phyloP scores from a whole-genome alignment of 1,284 basidiomycete species.

The Mycosarcoma maydis region DNA sequence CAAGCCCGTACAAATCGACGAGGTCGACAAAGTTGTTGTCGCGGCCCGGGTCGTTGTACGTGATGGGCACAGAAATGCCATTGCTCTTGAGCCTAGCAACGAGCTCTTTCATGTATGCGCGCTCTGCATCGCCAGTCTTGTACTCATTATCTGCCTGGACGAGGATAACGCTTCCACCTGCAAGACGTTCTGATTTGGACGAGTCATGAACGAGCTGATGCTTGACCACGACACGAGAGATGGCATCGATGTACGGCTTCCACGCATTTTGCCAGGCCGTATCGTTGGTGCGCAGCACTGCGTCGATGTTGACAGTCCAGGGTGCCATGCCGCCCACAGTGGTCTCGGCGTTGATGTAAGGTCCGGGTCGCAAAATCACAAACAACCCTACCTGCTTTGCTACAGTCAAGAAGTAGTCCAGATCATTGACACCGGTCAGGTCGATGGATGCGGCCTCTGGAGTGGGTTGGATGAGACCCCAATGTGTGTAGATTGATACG shows the following conservation, averaged over 20 bases:
- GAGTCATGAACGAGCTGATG: conserved; percentile 73
- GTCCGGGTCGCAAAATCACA: conserved; percentile 74
- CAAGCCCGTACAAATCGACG: conserved; percentile 72
- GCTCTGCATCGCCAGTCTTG: conserved; percentile 51
- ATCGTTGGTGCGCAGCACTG: conserved; percentile 75
- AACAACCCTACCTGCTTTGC: conserved; percentile 74
- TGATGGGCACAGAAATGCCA: conserved; percentile 49
- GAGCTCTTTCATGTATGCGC: conserved; percentile 41
- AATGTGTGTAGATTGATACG: conserved; percentile 68
- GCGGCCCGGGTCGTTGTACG: conserved; percentile 48
- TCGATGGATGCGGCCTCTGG: conserved; percentile 74
- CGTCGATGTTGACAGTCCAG: conserved; percentile 77
- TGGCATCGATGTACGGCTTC: conserved; percentile 75
- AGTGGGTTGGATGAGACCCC: conserved; percentile 79
- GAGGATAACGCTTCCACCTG: conserved; percentile 48
- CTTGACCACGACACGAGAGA: conserved; percentile 73
- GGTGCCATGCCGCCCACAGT: conserved; percentile 78
- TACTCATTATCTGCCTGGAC: conserved; percentile 66
- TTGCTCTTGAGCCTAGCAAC: conserved; percentile 32
- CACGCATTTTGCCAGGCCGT: conserved; percentile 77
- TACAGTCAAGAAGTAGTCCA: conserved; percentile 74
- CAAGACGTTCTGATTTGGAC: conserved; percentile 4
- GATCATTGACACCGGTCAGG: conserved; percentile 76
- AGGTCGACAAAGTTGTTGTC: conserved; percentile 56
- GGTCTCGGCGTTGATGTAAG: conserved; percentile 78